These are phyloP conservation scores for Haberlea rhodopensis DNA, from an alignment of 257 asterid genomes.

Conservation along the genomic window DNA sequence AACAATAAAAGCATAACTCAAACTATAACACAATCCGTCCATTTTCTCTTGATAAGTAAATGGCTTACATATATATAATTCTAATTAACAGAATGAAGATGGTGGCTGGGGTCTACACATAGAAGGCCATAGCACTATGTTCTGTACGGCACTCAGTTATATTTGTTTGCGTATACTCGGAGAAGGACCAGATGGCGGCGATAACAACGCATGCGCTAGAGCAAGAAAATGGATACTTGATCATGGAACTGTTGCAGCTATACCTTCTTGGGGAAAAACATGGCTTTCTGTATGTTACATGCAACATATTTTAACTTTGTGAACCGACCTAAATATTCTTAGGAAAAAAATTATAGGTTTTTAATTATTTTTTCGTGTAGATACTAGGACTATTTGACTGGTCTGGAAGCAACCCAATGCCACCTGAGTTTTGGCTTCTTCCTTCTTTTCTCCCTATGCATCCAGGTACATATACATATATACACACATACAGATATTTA, in stretches of 20 bases:
- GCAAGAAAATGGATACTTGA: conserved; percentile 85
- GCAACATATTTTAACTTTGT: background rate
- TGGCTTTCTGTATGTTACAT: conserved; percentile 58
- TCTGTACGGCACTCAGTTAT: conserved; percentile 62
- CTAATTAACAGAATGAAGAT: conserved; percentile 51
- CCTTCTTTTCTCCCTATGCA: conserved; percentile 74
- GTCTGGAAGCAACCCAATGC: conserved; percentile 78
- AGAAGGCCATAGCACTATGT: conserved; percentile 80
- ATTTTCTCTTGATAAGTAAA: background rate
- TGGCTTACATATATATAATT: background rate
- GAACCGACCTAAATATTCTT: background rate
- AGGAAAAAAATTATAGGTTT: background rate
- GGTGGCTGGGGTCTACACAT: conserved; percentile 87
- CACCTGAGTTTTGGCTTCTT: conserved; percentile 82
- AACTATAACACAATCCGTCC: too few species aligned
- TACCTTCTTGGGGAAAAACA: conserved; percentile 84
- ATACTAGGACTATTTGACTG: conserved; percentile 67
- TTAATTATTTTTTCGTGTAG: conserved; percentile 25
- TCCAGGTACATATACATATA: conserved; percentile 41
- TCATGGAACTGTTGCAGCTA: conserved; percentile 62
- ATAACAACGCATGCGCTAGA: conserved; percentile 47
- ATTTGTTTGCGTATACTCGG: conserved; percentile 71
- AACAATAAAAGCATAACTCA: background rate
- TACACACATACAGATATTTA: too few species aligned
- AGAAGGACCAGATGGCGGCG: conserved; percentile 56